phyloP scores from a whole-genome alignment of 1,139 yeast genomes.

The Protomyces lactucae-debilis region DNA sequence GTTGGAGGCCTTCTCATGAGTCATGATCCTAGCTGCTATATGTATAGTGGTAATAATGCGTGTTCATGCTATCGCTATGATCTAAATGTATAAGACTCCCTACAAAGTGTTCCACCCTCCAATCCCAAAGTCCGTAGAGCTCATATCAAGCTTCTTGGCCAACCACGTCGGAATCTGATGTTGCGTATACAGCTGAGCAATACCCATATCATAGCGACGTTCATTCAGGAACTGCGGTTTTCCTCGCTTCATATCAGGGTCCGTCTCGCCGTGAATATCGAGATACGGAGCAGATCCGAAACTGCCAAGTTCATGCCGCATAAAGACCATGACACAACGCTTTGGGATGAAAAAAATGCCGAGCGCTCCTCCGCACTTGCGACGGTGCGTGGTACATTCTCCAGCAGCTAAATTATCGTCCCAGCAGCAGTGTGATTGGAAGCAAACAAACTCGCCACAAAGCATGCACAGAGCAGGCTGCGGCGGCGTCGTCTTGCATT shows the following conservation, averaged over 20 bases:
- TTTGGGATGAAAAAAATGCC: conserved; percentile 79
- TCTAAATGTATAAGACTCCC: background rate
- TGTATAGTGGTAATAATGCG: too few species aligned
- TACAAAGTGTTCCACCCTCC: conserved; percentile 25
- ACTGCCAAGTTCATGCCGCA: conserved; percentile 61
- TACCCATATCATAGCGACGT: conserved; percentile 62
- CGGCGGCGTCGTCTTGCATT: conserved; percentile 44
- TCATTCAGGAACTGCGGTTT: conserved; percentile 66
- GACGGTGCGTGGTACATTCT: conserved; percentile 29
- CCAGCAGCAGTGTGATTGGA: conserved; percentile 55
- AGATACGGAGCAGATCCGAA: conserved; percentile 79
- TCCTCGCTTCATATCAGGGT: conserved; percentile 64
- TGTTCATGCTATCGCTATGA: too few species aligned
- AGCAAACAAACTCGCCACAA: conserved; percentile 66
- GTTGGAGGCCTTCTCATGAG: too few species aligned
- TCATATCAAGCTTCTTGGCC: conserved; percentile 50
- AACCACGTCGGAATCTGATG: conserved; percentile 74
- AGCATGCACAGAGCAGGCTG: conserved; percentile 87
- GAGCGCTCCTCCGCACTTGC: conserved; percentile 52
- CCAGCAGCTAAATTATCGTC: conserved; percentile 27
- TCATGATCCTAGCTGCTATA: too few species aligned
- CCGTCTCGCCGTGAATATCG: conserved; percentile 82
- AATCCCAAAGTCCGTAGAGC: conserved; percentile 5
- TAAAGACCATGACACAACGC: conserved; percentile 61
- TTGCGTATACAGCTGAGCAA: conserved; percentile 66